Base-by-base conservation (phyloP, 768 basidiomycete species). In the Mycena pura region DNA sequence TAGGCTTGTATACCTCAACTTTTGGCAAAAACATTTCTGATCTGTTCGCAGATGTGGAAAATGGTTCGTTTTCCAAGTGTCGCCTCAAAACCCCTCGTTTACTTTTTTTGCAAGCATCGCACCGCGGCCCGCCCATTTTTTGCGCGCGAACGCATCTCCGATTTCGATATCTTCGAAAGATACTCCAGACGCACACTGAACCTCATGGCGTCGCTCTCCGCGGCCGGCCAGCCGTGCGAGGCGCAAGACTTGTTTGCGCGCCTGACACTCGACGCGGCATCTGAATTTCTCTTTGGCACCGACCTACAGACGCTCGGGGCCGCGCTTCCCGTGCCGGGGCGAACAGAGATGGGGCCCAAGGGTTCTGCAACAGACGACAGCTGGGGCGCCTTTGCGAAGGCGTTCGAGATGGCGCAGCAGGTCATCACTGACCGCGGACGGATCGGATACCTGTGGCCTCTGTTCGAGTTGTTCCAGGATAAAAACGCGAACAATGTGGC, bases 71-170 rank as follows among this genome's bases (percentile, higher is more conserved):
- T 53, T 38, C 21, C 27, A n/a, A n/a, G n/a, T n/a, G 22, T 14
- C 17, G 3, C 6, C 9, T n/a, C 2, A 3, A 6, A 1, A 43
- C 5, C 2, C 1, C n/a, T n/a, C 7, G 22, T 40, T 14, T 34
- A 6, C 45, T 2, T 46, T 57, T 19, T 5, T 24, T 24, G 49
- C 59, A 65, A 89, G 88, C 89, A 91, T 62, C 85, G 90, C 29
- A 74, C 80, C 3, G 84, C 84, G 46, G 83, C 89, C 3, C 84
- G 90, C 6, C 90, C 90, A 4, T 92, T 90, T 75, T 91, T 92
- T 68, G 83, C 88, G 14, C 81, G 83, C n/a, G 89, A 91, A 60
- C 83, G 90, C 27, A 83, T 87, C 40, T 82, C 85, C 8, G 89
- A 92, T 68, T 89, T 89, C 50, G 83, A 88, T 17, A 77, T 84